Evolutionary conservation across 1,139 yeast genomes (phyloP).

Genomic region (Kodamaea suecica): DNA sequence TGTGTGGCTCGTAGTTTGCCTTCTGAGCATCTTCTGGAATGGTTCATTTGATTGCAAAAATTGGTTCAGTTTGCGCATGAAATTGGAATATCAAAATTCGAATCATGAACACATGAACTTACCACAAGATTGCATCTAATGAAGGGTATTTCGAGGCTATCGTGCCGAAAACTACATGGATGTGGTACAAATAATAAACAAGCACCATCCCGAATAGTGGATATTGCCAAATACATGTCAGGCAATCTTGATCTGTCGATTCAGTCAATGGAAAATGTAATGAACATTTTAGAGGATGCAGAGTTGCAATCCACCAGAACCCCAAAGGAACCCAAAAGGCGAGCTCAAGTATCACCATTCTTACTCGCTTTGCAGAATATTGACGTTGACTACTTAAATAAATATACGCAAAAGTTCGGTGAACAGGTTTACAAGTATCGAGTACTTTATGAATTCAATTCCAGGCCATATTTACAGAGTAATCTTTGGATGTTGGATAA

Average conservation of each 20-base stretch:
- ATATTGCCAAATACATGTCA: slow-evolving; percentile 9
- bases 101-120: too few relatives aligned
- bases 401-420: slow-evolving; percentile 15
- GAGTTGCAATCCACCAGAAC: slow-evolving; percentile 8
- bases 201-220: slow-evolving; percentile 5
- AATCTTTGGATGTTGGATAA: slow-evolving; percentile 11
- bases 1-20: too few relatives aligned
- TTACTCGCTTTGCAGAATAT: slow-evolving; percentile 11
- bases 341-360: slow-evolving; percentile 10
- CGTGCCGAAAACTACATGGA: not conserved
- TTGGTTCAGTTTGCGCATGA: too few relatives aligned
- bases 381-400: slow-evolving; percentile 14
- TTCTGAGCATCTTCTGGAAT: too few relatives aligned
- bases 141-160: not conserved
- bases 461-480: slow-evolving; percentile 14
- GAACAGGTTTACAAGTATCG: slow-evolving; percentile 14
- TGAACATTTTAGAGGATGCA: slow-evolving; percentile 15
- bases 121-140: not conserved
- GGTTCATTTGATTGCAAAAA: too few relatives aligned
- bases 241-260: slow-evolving; percentile 9
- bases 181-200: not conserved
- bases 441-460: slow-evolving; percentile 13
- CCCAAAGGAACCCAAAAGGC: slow-evolving; percentile 1
- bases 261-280: slow-evolving; percentile 16
- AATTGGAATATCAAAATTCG: too few relatives aligned